Percentiles rank a stretch among this genome's conserved stretches.
Conservation (phyloP, 2,329 filamentous ascomycete species). For the Monilinia fructicola region DNA sequence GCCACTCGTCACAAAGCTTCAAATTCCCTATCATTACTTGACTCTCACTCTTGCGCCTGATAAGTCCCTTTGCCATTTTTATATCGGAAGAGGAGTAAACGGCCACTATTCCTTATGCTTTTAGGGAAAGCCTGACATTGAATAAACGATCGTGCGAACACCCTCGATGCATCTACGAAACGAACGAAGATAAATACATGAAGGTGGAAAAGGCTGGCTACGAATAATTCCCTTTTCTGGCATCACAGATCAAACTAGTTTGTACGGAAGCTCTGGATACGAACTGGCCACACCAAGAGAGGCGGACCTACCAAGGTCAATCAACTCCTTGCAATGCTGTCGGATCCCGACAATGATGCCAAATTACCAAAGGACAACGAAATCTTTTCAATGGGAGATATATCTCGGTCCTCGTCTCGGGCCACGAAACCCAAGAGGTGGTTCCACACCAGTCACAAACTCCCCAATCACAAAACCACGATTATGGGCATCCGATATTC, state of each 20-base stretch:
- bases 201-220: neutral
- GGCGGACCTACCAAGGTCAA: slow-evolving; percentile 15
- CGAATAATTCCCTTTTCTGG: neutral
- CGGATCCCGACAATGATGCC: neutral
- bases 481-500: slow-evolving; percentile 19
- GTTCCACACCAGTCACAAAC: neutral
- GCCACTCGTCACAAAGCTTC: neutral
- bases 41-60: neutral
- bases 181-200: slow-evolving; percentile 3
- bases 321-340: slow-evolving; percentile 13
- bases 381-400: neutral
- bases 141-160: slow-evolving; percentile 3
- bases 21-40: neutral
- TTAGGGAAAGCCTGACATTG: neutral
- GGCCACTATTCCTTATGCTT: neutral
- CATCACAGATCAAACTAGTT: neutral
- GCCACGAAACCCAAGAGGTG: slow-evolving; percentile 4
- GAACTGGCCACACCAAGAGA: slow-evolving; percentile 6
- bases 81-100: neutral
- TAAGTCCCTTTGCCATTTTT: neutral
- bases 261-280: neutral
- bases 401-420: slow-evolving; percentile 15
- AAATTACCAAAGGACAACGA: slow-evolving; percentile 1
- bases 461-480: slow-evolving; percentile 19
- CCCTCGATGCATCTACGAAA: slow-evolving; percentile 10